A percentile compares a stretch with the other conserved stretches of the same genome.
Evolutionary conservation across 441 rosid genomes (phyloP).

Genomic region (Gossypium laxum): DNA sequence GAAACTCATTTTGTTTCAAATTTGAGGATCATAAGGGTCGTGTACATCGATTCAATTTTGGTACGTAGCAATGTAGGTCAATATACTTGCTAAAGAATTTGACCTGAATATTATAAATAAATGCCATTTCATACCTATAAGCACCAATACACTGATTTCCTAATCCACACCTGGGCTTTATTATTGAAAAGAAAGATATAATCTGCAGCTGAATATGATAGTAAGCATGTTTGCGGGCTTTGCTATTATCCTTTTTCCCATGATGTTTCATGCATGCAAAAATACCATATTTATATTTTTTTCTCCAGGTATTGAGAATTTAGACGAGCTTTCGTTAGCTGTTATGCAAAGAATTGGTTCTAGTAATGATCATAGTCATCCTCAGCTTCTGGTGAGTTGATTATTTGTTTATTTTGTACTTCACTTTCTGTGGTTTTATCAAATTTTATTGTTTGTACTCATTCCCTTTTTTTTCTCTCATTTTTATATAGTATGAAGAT

Average conservation of each 20-base stretch:
- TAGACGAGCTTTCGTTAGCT: slow-evolving; percentile 47
- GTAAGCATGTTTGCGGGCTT: slow-evolving; percentile 4
- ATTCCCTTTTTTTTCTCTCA: neutral
- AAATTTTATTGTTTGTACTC: neutral
- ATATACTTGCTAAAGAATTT: neutral
- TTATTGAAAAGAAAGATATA: neutral
- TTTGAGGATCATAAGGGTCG: slow-evolving; percentile 63
- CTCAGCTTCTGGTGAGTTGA: slow-evolving; percentile 54
- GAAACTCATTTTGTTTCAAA: slow-evolving; percentile 61
- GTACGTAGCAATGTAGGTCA: slow-evolving; percentile 30
- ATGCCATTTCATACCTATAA: neutral
- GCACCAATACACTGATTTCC: neutral
- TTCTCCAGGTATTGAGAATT: slow-evolving; percentile 43
- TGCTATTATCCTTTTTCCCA: neutral
- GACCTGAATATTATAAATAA: neutral
- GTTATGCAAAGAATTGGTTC: slow-evolving; percentile 55
- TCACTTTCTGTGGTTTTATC: neutral
- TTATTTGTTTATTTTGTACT: neutral
- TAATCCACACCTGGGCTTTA: neutral
- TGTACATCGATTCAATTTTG: slow-evolving; percentile 61
- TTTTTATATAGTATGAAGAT: slow-evolving; percentile 47
- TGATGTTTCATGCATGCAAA: neutral
- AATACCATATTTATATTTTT: slow-evolving; percentile 3
- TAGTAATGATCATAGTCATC: slow-evolving; percentile 25
- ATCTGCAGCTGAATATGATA: neutral